Conservation (phyloP, 768 basidiomycete genomes). For the Tulasnella sp. region DNA sequence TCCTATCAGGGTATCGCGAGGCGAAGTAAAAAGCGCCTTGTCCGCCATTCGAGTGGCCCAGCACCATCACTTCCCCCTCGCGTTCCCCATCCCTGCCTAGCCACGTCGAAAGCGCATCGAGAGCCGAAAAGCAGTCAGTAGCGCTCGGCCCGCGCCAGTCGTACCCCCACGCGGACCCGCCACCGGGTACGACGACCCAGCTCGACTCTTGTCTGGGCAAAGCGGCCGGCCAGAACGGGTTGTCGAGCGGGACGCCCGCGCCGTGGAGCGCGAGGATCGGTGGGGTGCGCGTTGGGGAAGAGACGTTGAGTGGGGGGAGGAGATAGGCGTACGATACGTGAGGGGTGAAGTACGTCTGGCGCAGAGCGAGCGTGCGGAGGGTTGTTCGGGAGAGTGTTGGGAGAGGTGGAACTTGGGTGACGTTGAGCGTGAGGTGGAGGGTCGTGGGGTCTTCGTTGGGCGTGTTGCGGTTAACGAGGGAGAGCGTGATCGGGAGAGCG, state of each 20-base stretch:
- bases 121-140: slow-evolving; percentile 50
- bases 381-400: background rate
- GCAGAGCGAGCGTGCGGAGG: background rate
- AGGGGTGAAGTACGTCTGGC: slow-evolving; percentile 7
- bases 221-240: slow-evolving; percentile 50
- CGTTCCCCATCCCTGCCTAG: slow-evolving; percentile 20
- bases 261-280: slow-evolving; percentile 66
- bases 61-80: slow-evolving; percentile 35
- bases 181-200: slow-evolving; percentile 78
- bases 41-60: slow-evolving; percentile 90
- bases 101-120: slow-evolving; percentile 39
- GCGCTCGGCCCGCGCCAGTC: slow-evolving; percentile 89
- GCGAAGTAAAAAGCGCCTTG: slow-evolving; percentile 81
- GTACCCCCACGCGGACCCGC: slow-evolving; percentile 78
- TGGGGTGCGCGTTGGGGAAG: background rate
- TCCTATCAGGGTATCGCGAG: slow-evolving; percentile 63
- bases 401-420: background rate
- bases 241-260: slow-evolving; percentile 63
- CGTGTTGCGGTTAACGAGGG: background rate
- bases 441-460: background rate
- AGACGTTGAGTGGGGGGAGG: slow-evolving; percentile 6
- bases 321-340: background rate
- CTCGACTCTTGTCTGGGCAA: slow-evolving; percentile 45
- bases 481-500: background rate
- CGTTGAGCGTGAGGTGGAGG: background rate